Evolutionary conservation across 2,329 filamentous ascomycete species (phyloP).

Genomic region (Neofusicoccum kwambonambiense): DNA sequence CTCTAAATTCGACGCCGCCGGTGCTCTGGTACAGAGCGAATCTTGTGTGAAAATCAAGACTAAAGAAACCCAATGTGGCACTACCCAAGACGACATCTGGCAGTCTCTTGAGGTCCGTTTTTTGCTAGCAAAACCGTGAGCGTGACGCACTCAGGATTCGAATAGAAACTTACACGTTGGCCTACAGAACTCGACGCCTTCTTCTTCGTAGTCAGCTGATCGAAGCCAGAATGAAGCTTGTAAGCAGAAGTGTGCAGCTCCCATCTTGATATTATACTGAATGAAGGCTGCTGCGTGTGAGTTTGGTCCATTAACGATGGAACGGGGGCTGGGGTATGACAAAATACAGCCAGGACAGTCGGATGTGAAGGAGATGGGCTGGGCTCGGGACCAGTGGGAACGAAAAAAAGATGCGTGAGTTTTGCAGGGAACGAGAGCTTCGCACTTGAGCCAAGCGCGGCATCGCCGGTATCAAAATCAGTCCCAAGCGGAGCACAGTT

Average conservation of each 20-base stretch:
- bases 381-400: slow-evolving; percentile 64
- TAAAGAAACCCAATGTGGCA: slow-evolving; percentile 66
- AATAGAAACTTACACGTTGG: not conserved
- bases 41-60: slow-evolving; percentile 67
- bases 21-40: slow-evolving; percentile 75
- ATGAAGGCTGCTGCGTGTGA: slow-evolving; percentile 62
- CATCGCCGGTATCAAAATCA: slow-evolving; percentile 24
- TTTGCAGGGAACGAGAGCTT: slow-evolving; percentile 31
- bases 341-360: slow-evolving; percentile 72
- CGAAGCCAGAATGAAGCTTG: slow-evolving; percentile 70
- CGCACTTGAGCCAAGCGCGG: slow-evolving; percentile 26
- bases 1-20: slow-evolving; percentile 76
- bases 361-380: slow-evolving; percentile 55
- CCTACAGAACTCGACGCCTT: slow-evolving; percentile 44
- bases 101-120: slow-evolving; percentile 52
- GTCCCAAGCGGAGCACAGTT: slow-evolving; percentile 30
- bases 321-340: slow-evolving; percentile 48
- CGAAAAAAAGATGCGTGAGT: slow-evolving; percentile 71
- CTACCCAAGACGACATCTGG: slow-evolving; percentile 70
- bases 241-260: slow-evolving; percentile 64
- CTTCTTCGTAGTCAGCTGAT: slow-evolving; percentile 68
- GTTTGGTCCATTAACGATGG: slow-evolving; percentile 40
- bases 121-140: slow-evolving; percentile 26
- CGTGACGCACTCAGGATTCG: not conserved
- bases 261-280: slow-evolving; percentile 81